Evolutionary conservation across 1,139 yeast species (phyloP), one percentile per base, ranked within the genome.

Genomic region (Yamadazyma dendronema): DNA sequence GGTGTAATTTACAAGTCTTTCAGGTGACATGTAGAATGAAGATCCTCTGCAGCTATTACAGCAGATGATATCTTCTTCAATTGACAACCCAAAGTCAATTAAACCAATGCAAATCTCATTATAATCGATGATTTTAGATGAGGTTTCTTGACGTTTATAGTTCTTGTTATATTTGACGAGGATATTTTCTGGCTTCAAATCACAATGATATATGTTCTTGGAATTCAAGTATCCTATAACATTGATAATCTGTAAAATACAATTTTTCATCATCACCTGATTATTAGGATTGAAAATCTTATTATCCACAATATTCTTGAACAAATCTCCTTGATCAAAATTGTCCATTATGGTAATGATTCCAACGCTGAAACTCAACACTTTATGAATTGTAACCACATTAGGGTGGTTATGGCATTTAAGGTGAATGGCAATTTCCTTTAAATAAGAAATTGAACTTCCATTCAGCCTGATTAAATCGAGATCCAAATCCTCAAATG

Each of bases 11-110:
- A 72, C 74, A 16, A 84, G 68, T 55, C 95, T 70, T 60, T 88
- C 96, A 5, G 97, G 97, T 0, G 96, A 87, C 96, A 89, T 89
- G 63, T 89, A 89, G 59, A 85, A 89, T 24, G 87, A 76, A 4
- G 94, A 83, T 0, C 97, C 97, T 43, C 95, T 76, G 46, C 95
- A 88, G 29, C 82, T 79, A 50, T 84, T 85, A 44, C 86, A 79
- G 39, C 82, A 76, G 37, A 84, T 77, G 39, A 63, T 63, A 34
- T 72, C 63, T 5, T 79, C 72, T 40, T 73, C 70, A 44, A 89
- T 78, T 12, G 96, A 88, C 17, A 89, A 69, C 2, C 97, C 97
- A 53, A 89, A 89, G 60, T 89, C 97, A 24, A 92, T 90, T 32
- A 89, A 62, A 15, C 78, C 74, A 23, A 87, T 62, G 31, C 71